Percentiles rank a stretch among this genome's conserved stretches.
phyloP scores from a whole-genome alignment of 2,329 filamentous ascomycete species.

The Stachybotrys elegans region DNA sequence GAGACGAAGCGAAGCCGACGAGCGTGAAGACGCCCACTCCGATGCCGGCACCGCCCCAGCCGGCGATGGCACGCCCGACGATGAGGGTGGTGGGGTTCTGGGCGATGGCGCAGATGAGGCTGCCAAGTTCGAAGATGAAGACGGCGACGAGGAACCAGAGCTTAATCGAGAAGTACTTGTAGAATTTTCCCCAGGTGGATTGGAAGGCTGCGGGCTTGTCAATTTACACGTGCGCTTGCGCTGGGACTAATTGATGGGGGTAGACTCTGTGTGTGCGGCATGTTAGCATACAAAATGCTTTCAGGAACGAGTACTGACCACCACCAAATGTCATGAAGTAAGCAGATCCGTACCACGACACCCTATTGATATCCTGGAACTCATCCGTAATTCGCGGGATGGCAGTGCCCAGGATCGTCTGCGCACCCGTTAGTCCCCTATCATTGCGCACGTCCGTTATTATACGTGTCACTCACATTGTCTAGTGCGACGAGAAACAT shows the following conservation, averaged over 20 bases:
- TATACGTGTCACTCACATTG: no score
- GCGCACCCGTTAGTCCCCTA: no score
- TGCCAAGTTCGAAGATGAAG: constrained; percentile 45
- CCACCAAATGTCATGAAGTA: no score
- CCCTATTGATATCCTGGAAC: constrained; percentile 32
- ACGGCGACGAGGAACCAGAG: constrained; percentile 39
- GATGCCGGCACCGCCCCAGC: not conserved
- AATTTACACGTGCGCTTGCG: no score
- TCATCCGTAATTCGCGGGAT: constrained; percentile 37
- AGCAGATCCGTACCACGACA: constrained; percentile 46
- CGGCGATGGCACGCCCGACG: not conserved
- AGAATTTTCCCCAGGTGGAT: constrained; percentile 29
- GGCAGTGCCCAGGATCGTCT: constrained; percentile 38
- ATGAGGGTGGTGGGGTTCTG: constrained; percentile 34
- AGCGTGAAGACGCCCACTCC: constrained; percentile 7
- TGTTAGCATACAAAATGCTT: no score
- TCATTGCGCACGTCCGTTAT: no score
- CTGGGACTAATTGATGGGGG: no score
- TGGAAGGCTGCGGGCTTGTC: no score
- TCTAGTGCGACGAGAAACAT: no score
- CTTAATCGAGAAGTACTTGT: constrained; percentile 43
- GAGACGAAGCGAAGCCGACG: not conserved
- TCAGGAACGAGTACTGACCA: no score
- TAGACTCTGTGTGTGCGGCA: no score
- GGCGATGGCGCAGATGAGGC: constrained; percentile 39